Evolutionary conservation across 441 rosid species (phyloP), one percentile per base, ranked within the genome.

Genomic region (Euphorbia schlechtendalii): DNA sequence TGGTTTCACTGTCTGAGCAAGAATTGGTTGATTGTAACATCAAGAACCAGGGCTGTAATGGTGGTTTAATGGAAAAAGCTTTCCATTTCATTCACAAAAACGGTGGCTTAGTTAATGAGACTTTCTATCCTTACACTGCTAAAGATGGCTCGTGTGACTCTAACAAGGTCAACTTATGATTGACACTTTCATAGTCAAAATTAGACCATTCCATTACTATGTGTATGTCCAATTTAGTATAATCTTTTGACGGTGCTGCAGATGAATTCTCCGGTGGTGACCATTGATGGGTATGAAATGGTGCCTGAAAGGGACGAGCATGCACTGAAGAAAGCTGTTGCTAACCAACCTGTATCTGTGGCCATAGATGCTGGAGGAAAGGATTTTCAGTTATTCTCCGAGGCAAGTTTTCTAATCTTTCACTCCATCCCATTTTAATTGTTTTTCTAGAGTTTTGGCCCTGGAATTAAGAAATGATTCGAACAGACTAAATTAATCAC

Each of bases 1-100:
- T 89, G 17, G 56, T 84, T 0, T 76, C 92, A 1, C 60, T 88
- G 14, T 89, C 96, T 0, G 92, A 90, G 72, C 96, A 86, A 72
- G 84, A 86, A 66, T 70, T 88, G 34, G 74, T 90, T 12, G 92
- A 90, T 57, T 90, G 97, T 66, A 85, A 72, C 60, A 64, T 68
- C 28, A 77, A 75, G 63, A 86, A 88, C 70, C 74, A 84, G 34
- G 92, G 97, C 0, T 88, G 94, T 71, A 72, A 75, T 55, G 94
- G 97, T 43, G 97, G 97, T 56, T 73, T 84, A 8, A 88, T 88
- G 97, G 96, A 90, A 25, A 41, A 63, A 36, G 96, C 96, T 9
- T 90, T 84, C 71, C 80, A 81, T 34, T 86, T 81, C 71, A 88
- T 86, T 72, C 61, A 78, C 71, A 59, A 81, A 28, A 80, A 46